Evolutionary conservation across 345 rosid genomes (phyloP).

Genomic region (Cardamine chenopodiifolia): DNA sequence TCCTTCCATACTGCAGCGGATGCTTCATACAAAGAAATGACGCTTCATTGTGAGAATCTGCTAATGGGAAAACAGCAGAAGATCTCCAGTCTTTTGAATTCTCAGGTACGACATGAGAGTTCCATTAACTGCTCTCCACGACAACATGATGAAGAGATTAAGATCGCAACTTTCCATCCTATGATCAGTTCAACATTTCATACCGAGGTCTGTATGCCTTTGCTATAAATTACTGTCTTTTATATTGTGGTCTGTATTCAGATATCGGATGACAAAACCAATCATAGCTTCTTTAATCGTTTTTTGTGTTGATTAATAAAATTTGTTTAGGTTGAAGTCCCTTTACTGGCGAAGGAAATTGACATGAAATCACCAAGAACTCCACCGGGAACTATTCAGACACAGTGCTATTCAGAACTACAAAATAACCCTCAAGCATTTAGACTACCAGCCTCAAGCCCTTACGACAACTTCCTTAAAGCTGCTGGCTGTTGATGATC

Average conservation of each 20-base stretch:
- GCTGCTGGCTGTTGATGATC: slow-evolving; percentile 52
- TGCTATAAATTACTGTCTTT: not conserved
- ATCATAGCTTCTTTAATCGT: not conserved
- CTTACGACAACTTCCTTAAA: slow-evolving; percentile 46
- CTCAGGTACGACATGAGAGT: slow-evolving; percentile 62
- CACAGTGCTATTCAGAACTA: slow-evolving; percentile 40
- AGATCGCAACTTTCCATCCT: slow-evolving; percentile 40
- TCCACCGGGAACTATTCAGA: slow-evolving; percentile 37
- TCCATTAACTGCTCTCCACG: slow-evolving; percentile 41
- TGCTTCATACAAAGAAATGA: slow-evolving; percentile 82
- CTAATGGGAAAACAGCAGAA: slow-evolving; percentile 76
- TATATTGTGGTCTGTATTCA: not conserved
- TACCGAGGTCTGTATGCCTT: slow-evolving; percentile 38
- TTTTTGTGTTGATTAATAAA: not conserved
- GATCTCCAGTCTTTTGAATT: slow-evolving; percentile 73
- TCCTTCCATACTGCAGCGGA: slow-evolving; percentile 75
- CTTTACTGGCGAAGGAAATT: slow-evolving; percentile 47
- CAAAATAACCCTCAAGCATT: slow-evolving; percentile 25
- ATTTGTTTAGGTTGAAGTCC: slow-evolving; percentile 57
- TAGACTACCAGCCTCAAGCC: slow-evolving; percentile 46
- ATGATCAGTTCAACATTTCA: slow-evolving; percentile 34
- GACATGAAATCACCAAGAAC: slow-evolving; percentile 40
- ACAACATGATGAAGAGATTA: slow-evolving; percentile 39
- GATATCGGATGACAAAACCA: not conserved
- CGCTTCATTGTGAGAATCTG: slow-evolving; percentile 81